Evolutionary conservation across 441 rosid species (phyloP).

Genomic region (Bruguiera hainesii): DNA sequence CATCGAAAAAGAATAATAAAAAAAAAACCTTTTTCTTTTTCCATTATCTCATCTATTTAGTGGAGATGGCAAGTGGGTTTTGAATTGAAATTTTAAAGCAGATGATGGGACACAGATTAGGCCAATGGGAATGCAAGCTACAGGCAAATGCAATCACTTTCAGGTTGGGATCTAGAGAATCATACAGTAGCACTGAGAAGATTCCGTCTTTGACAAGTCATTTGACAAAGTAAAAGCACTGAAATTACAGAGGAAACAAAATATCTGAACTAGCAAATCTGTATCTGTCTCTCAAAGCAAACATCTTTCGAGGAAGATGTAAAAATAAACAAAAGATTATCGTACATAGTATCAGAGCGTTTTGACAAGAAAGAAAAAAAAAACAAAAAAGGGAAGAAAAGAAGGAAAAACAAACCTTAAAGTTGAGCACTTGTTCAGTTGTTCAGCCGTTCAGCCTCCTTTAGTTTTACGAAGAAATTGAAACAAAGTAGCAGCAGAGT

Average conservation of each 20-base stretch:
- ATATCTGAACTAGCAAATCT: no score
- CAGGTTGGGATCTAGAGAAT: slow-evolving; percentile 19
- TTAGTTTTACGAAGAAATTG: no score
- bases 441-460: no score
- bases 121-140: slow-evolving; percentile 18
- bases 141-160: slow-evolving; percentile 25
- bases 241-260: no score
- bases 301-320: not conserved
- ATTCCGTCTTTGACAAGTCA: no score
- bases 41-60: slow-evolving; percentile 1
- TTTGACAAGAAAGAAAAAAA: no score
- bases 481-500: no score
- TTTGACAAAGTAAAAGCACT: no score
- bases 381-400: not conserved
- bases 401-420: not conserved
- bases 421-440: not conserved
- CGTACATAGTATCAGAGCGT: no score
- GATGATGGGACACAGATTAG: slow-evolving; percentile 50
- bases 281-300: no score
- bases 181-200: not conserved
- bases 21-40: not conserved
- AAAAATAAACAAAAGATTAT: not conserved
- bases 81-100: slow-evolving; percentile 16
- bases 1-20: no score
- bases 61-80: not conserved